Percentiles rank a stretch among this genome's conserved stretches.
These are phyloP conservation scores for Kalmusia sp. DNA, from an alignment of 2,329 filamentous ascomycete species.

Conservation along the genomic window DNA sequence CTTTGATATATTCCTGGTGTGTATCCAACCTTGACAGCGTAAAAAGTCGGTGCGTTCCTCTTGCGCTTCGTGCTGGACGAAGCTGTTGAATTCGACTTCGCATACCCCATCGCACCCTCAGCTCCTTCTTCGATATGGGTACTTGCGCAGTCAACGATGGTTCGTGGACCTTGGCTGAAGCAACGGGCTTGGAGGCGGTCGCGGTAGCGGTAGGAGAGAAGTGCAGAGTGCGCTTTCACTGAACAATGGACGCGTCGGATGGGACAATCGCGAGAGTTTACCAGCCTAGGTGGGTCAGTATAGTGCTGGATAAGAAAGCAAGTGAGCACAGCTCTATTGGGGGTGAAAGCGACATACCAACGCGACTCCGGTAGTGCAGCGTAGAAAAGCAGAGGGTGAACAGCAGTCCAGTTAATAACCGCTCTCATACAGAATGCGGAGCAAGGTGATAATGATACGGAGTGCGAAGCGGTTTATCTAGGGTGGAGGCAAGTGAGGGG, in stretches of 20 bases:
- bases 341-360: constrained; percentile 16
- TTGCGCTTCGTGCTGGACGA: constrained; percentile 61
- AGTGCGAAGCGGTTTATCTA: background rate
- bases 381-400: constrained; percentile 6
- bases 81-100: constrained; percentile 29
- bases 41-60: constrained; percentile 63
- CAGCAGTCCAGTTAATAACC: constrained; percentile 6
- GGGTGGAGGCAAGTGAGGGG: constrained; percentile 10
- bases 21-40: constrained; percentile 67
- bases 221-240: background rate
- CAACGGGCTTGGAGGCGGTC: constrained; percentile 9
- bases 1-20: constrained; percentile 68
- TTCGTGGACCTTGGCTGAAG: constrained; percentile 6
- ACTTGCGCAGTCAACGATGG: background rate
- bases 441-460: background rate
- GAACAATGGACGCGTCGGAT: constrained; percentile 4
- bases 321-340: constrained; percentile 4
- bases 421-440: constrained; percentile 19
- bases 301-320: constrained; percentile 5
- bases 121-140: background rate
- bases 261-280: constrained; percentile 13
- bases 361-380: constrained; percentile 3
- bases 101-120: constrained; percentile 24
- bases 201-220: background rate
- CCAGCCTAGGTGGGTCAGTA: constrained; percentile 8